Evolutionary conservation across 2,329 filamentous ascomycete genomes (phyloP).

Genomic region (Tympanopsis confertula): DNA sequence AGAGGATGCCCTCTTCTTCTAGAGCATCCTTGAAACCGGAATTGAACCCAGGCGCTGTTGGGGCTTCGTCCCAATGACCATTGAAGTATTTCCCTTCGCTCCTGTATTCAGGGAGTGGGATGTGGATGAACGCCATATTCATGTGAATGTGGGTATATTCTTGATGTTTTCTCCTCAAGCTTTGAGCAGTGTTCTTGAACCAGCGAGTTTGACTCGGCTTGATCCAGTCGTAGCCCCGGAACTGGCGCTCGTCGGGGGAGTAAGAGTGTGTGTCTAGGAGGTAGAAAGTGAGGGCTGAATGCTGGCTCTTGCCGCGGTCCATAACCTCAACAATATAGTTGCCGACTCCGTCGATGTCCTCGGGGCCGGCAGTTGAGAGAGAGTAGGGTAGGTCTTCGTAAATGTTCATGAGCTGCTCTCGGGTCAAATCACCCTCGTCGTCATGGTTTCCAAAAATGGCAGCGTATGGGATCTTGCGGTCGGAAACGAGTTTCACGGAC

Average conservation of each 20-base stretch:
- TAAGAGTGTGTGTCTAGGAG: conserved; percentile 57
- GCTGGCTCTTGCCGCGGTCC: conserved; percentile 40
- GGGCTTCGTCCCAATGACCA: conserved; percentile 44
- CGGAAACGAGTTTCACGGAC: conserved; percentile 51
- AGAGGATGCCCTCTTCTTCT: conserved; percentile 40
- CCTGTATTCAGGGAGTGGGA: conserved; percentile 54
- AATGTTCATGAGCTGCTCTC: conserved; percentile 49
- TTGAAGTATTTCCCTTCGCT: conserved; percentile 30
- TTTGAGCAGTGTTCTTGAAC: conserved; percentile 47
- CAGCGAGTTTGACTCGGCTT: conserved; percentile 56
- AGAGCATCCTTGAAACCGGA: conserved; percentile 54
- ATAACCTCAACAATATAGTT: conserved; percentile 58
- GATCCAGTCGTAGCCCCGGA: conserved; percentile 57
- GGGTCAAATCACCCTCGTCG: conserved; percentile 50
- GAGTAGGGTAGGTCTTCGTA: conserved; percentile 52
- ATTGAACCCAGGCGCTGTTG: conserved; percentile 54
- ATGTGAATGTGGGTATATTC: conserved; percentile 57
- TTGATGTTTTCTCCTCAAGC: conserved; percentile 37
- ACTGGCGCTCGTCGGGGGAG: conserved; percentile 51
- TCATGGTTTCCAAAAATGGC: conserved; percentile 67
- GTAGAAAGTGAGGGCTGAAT: conserved; percentile 55
- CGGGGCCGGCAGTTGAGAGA: conserved; percentile 46
- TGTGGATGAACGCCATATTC: conserved; percentile 62
- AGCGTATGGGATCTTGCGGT: conserved; percentile 57
- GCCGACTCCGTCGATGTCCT: conserved; percentile 45